Evolutionary conservation across 352 stramenopile genomes (phyloP).

Genomic region (Salisapilia sapeloensis): DNA sequence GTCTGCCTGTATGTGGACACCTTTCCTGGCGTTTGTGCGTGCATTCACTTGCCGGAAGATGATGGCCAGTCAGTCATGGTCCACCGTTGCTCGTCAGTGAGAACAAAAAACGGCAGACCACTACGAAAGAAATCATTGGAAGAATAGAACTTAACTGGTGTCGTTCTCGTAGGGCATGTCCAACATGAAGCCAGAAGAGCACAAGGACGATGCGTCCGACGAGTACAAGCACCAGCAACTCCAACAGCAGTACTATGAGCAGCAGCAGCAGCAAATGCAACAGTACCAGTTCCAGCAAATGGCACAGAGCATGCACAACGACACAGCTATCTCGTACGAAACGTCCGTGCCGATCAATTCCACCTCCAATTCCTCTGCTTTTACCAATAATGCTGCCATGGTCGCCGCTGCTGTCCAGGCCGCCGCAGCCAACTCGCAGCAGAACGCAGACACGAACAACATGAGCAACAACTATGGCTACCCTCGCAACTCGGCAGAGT

Average conservation of each 20-base stretch:
- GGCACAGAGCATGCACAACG: slow-evolving; percentile 1
- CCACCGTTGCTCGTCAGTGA: no score
- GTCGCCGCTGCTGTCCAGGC: slow-evolving; percentile 21
- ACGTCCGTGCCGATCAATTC: not conserved
- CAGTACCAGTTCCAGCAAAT: slow-evolving; percentile 4
- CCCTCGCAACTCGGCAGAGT: slow-evolving; percentile 54
- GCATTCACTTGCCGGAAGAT: no score
- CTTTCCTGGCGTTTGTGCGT: no score
- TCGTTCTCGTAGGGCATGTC: no score
- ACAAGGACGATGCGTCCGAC: slow-evolving; percentile 12
- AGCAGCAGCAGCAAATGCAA: slow-evolving; percentile 6
- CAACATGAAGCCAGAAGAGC: no score
- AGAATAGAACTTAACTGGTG: no score
- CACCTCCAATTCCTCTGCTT: slow-evolving; percentile 9
- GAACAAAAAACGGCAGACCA: no score
- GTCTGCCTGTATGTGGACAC: no score
- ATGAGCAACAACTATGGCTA: slow-evolving; percentile 4
- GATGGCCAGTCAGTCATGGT: no score
- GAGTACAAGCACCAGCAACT: slow-evolving; percentile 13
- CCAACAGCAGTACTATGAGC: slow-evolving; percentile 9
- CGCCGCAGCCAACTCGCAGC: slow-evolving; percentile 1
- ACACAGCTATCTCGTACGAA: not conserved
- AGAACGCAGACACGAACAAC: not conserved
- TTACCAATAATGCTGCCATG: slow-evolving; percentile 14
- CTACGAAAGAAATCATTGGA: no score